A percentile compares a stretch with the other conserved stretches of the same genome.
Evolutionary conservation across 2,329 filamentous ascomycete species (phyloP).

Genomic region (Neobulgaria alba): DNA sequence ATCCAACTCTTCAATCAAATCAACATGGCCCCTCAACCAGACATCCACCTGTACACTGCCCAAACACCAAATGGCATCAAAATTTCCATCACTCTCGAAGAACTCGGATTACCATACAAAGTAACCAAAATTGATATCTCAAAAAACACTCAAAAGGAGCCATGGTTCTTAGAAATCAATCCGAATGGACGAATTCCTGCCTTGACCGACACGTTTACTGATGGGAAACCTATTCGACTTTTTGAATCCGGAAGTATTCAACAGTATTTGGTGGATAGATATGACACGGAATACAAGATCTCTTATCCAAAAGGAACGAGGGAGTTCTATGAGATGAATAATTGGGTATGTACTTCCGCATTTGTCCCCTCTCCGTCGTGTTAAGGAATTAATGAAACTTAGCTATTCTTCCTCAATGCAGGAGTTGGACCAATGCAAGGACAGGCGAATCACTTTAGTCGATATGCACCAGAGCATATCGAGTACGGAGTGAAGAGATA

Average conservation of each 20-base stretch:
- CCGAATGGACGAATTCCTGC: conserved; percentile 89
- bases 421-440: conserved; percentile 77
- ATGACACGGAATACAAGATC: conserved; percentile 75
- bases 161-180: conserved; percentile 86
- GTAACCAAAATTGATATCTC: conserved; percentile 61
- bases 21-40: conserved; percentile 35
- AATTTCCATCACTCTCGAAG: conserved; percentile 77
- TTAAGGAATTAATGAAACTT: conserved; percentile 3
- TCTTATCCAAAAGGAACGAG: conserved; percentile 64
- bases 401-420: conserved; percentile 65
- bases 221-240: conserved; percentile 64
- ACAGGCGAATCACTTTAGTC: conserved; percentile 75
- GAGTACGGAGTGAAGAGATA: conserved; percentile 78
- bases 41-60: conserved; percentile 44
- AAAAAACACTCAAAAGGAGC: conserved; percentile 73
- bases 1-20: conserved; percentile 16
- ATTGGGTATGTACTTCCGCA: conserved; percentile 47
- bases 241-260: conserved; percentile 82
- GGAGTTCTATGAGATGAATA: conserved; percentile 73
- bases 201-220: conserved; percentile 67
- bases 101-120: conserved; percentile 76
- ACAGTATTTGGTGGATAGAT: conserved; percentile 74
- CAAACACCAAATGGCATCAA: conserved; percentile 88
- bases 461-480: conserved; percentile 77
- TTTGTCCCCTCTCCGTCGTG: background rate